phyloP scores from a whole-genome alignment of 2,329 filamentous ascomycete genomes.

The Ophiostoma sp. region DNA sequence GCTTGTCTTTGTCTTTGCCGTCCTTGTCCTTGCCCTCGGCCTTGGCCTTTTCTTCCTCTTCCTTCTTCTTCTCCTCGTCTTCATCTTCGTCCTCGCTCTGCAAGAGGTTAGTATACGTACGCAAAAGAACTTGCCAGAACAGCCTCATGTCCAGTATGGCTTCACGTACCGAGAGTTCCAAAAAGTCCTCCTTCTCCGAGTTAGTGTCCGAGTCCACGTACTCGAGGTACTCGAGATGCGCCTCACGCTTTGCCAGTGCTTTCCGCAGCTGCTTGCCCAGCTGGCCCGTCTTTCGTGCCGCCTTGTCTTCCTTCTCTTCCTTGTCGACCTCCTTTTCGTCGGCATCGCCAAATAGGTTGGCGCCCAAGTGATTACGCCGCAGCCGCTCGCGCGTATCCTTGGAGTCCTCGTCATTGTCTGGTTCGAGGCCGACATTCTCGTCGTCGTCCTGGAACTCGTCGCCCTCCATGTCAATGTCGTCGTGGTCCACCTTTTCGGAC shows the following conservation, averaged over 20 bases:
- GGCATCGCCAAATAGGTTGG: constrained; percentile 75
- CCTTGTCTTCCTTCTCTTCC: constrained; percentile 68
- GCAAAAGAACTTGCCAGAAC: constrained; percentile 5
- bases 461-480: constrained; percentile 65
- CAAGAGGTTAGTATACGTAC: constrained; percentile 20
- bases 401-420: constrained; percentile 76
- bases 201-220: constrained; percentile 83
- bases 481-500: constrained; percentile 68
- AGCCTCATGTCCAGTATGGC: neutral
- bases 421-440: constrained; percentile 72
- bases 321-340: constrained; percentile 72
- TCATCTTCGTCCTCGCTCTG: constrained; percentile 44
- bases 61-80: constrained; percentile 23
- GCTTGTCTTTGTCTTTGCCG: constrained; percentile 53
- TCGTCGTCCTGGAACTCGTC: constrained; percentile 87
- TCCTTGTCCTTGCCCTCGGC: constrained; percentile 59
- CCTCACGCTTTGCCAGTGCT: constrained; percentile 79
- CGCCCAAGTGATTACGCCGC: constrained; percentile 78
- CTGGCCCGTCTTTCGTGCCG: constrained; percentile 68
- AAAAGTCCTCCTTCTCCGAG: constrained; percentile 41
- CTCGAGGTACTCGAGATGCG: constrained; percentile 81
- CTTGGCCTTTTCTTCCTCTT: constrained; percentile 36
- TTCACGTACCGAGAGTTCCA: constrained; percentile 38
- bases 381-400: constrained; percentile 72
- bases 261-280: constrained; percentile 78